phyloP scores from a whole-genome alignment of 768 basidiomycete species.

The Lactarius deliciosus region DNA sequence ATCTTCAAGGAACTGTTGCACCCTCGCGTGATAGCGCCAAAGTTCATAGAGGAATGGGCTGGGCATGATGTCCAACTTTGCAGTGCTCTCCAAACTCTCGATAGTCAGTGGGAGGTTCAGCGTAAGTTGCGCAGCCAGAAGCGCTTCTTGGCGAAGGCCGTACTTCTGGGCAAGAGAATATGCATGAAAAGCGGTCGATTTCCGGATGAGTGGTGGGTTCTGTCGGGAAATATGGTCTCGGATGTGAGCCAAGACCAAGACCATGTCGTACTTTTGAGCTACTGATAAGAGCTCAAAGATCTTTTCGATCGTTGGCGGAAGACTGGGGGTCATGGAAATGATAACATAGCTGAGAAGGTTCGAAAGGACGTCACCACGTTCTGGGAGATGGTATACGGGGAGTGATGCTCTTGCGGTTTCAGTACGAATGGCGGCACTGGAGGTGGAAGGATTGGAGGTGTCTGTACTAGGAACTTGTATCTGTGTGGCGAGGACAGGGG shows the following conservation, averaged over 20 bases:
- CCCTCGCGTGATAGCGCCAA: conserved; percentile 16
- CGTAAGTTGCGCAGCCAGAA: conserved; percentile 10
- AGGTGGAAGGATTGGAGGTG: not conserved
- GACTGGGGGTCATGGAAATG: conserved; percentile 4
- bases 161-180: conserved; percentile 12
- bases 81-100: conserved; percentile 3
- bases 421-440: not conserved
- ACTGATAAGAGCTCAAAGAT: conserved; percentile 12
- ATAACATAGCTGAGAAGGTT: conserved; percentile 21
- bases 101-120: conserved; percentile 6
- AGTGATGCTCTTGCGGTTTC: not conserved
- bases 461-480: not conserved
- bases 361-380: conserved; percentile 12
- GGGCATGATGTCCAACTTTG: conserved; percentile 6
- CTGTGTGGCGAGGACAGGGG: conserved; percentile 31
- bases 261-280: conserved; percentile 19
- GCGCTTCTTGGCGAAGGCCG: conserved; percentile 15
- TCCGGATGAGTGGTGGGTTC: conserved; percentile 14
- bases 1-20: not conserved
- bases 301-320: conserved; percentile 12
- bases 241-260: not conserved
- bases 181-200: conserved; percentile 9
- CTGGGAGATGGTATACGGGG: conserved; percentile 9
- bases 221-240: conserved; percentile 4
- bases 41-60: conserved; percentile 16